A percentile compares a stretch with the other conserved stretches of the same genome.
Conservation (phyloP, 108 stramenopile genomes). For the Hondaea fermentalgiana region DNA sequence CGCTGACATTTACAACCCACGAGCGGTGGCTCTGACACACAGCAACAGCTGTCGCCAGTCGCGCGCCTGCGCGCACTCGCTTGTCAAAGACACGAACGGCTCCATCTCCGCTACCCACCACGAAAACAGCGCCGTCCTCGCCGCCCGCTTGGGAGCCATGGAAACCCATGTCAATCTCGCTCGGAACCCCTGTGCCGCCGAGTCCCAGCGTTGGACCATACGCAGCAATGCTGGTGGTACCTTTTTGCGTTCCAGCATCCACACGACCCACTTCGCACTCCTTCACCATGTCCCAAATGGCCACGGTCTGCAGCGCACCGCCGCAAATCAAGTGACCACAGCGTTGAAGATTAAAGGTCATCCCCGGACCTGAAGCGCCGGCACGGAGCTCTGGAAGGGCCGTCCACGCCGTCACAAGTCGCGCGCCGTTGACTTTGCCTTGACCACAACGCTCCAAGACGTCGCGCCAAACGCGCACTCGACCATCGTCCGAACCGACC, state of each 20-base stretch:
- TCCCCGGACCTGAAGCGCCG: slow-evolving; percentile 59
- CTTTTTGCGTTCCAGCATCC: slow-evolving; percentile 49
- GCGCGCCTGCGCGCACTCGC: slow-evolving; percentile 37
- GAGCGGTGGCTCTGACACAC: neutral
- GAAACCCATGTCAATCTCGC: neutral
- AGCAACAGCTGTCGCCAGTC: neutral
- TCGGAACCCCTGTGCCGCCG: neutral
- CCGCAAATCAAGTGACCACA: slow-evolving; percentile 63
- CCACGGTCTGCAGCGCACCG: slow-evolving; percentile 64
- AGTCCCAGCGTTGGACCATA: slow-evolving; percentile 48
- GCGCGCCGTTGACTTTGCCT: slow-evolving; percentile 36
- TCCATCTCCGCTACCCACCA: slow-evolving; percentile 83
- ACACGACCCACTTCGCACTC: slow-evolving; percentile 58
- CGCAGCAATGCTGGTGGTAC: slow-evolving; percentile 67
- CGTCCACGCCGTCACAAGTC: slow-evolving; percentile 67
- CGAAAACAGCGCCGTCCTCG: slow-evolving; percentile 56
- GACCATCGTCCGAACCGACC: slow-evolving; percentile 81
- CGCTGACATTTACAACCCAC: slow-evolving; percentile 8
- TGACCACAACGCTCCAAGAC: slow-evolving; percentile 58
- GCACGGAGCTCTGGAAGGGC: slow-evolving; percentile 67
- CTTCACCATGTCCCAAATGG: slow-evolving; percentile 78
- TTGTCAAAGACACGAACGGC: slow-evolving; percentile 70
- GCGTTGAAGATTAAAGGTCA: slow-evolving; percentile 78
- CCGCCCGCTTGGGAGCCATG: slow-evolving; percentile 4
- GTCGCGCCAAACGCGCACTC: slow-evolving; percentile 72